These are phyloP conservation scores for Lepidium aucheri DNA, from an alignment of 345 rosid species.

Conservation along the genomic window DNA sequence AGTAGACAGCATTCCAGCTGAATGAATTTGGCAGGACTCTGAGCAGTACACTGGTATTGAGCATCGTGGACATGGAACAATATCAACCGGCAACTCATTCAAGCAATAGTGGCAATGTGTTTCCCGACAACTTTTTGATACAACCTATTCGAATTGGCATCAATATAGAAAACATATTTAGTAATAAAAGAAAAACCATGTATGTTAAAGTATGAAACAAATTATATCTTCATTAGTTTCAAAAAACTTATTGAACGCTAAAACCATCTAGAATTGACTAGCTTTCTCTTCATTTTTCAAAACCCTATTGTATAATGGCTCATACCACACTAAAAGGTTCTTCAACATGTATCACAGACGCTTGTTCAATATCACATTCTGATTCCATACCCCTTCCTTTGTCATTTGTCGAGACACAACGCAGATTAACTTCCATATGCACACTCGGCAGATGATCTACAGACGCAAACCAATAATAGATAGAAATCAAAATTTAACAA, in stretches of 20 bases:
- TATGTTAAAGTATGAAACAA: neutral
- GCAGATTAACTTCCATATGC: slow-evolving; percentile 31
- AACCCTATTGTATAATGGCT: neutral
- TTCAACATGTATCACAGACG: slow-evolving; percentile 62
- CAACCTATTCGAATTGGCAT: slow-evolving; percentile 33
- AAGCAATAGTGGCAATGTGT: slow-evolving; percentile 84
- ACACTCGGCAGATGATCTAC: slow-evolving; percentile 36
- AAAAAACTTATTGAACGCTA: neutral
- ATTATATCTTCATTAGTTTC: neutral
- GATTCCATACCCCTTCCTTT: slow-evolving; percentile 84
- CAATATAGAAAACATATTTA: neutral
- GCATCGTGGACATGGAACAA: slow-evolving; percentile 68
- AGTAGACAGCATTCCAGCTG: slow-evolving; percentile 37
- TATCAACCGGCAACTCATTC: slow-evolving; percentile 61
- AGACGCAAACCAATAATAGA: neutral
- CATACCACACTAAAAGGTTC: slow-evolving; percentile 68
- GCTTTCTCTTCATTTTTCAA: neutral
- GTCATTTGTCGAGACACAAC: slow-evolving; percentile 38
- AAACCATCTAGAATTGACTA: neutral
- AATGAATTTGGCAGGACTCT: slow-evolving; percentile 46
- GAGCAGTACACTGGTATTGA: slow-evolving; percentile 74
- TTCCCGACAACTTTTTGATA: slow-evolving; percentile 59
- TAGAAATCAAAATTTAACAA: neutral
- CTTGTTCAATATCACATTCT: slow-evolving; percentile 49
- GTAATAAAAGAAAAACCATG: neutral